A percentile compares a stretch with the other conserved stretches of the same genome.
phyloP scores from a whole-genome alignment of 306 rosid species.

The Alnus rubra region DNA sequence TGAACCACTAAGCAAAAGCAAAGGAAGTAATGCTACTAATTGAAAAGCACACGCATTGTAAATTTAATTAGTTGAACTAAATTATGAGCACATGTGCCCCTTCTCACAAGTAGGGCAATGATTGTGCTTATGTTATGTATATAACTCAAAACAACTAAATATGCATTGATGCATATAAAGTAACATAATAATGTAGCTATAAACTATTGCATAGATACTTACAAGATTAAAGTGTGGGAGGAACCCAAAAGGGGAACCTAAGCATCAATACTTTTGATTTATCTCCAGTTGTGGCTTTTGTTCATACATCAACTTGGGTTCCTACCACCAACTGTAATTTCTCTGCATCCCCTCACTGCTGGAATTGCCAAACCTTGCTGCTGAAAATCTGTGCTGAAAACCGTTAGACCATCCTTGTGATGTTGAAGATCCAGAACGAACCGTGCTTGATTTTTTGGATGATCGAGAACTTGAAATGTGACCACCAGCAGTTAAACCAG shows the following conservation, averaged over 20 bases:
- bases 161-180: not conserved
- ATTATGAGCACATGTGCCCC: not conserved
- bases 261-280: not conserved
- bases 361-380: conserved; percentile 55
- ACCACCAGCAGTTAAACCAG: conserved; percentile 33
- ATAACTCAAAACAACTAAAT: not conserved
- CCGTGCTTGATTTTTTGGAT: conserved; percentile 27
- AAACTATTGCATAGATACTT: not conserved
- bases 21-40: not conserved
- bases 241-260: conserved; percentile 4
- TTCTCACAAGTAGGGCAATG: not conserved
- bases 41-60: not conserved
- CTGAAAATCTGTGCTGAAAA: conserved; percentile 45
- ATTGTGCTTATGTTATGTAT: not conserved
- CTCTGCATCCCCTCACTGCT: conserved; percentile 39
- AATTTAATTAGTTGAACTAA: not conserved
- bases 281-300: conserved; percentile 20
- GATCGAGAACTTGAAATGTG: conserved; percentile 39
- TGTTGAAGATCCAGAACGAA: conserved; percentile 36
- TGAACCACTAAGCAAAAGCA: not conserved
- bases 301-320: conserved; percentile 3
- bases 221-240: not conserved
- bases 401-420: conserved; percentile 35
- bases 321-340: conserved; percentile 58
- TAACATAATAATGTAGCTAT: not conserved